Evolutionary conservation across 148 eudicot genomes (phyloP).

Genomic region (Talinum fruticosum): DNA sequence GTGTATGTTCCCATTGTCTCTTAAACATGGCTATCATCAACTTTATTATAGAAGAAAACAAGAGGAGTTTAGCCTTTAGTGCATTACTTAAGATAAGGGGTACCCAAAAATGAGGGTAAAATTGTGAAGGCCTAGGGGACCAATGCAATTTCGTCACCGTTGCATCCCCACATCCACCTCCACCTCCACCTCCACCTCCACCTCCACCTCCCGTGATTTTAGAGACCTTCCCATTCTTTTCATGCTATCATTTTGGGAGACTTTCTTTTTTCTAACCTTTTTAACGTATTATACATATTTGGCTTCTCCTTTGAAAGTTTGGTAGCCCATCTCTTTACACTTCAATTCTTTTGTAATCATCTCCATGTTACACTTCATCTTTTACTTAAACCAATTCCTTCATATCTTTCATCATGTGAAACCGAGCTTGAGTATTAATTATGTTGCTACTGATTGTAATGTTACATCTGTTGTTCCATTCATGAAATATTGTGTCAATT

Average conservation of each 20-base stretch:
- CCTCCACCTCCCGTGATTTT: not conserved
- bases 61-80: too few relatives aligned
- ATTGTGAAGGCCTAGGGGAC: not conserved
- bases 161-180: too few relatives aligned
- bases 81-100: too few relatives aligned
- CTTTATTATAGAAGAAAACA: too few relatives aligned
- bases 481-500: too few relatives aligned
- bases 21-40: too few relatives aligned
- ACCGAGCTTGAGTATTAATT: not conserved
- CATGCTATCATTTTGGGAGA: constrained; percentile 10
- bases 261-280: not conserved
- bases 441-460: too few relatives aligned
- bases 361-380: not conserved
- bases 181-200: not conserved
- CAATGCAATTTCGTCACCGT: not conserved
- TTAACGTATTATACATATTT: constrained; percentile 3
- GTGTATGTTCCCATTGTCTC: too few relatives aligned
- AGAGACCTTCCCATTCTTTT: not conserved
- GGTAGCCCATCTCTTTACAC: constrained; percentile 6
- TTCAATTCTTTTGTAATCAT: not conserved
- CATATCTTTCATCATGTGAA: not conserved
- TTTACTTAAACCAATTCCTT: too few relatives aligned
- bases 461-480: too few relatives aligned
- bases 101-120: too few relatives aligned
- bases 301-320: constrained; percentile 10